Percentiles rank a stretch among this genome's conserved stretches.
Evolutionary conservation across 192 early-diverging fungal genomes (phyloP).

Genomic region (Dissophora ornata): DNA sequence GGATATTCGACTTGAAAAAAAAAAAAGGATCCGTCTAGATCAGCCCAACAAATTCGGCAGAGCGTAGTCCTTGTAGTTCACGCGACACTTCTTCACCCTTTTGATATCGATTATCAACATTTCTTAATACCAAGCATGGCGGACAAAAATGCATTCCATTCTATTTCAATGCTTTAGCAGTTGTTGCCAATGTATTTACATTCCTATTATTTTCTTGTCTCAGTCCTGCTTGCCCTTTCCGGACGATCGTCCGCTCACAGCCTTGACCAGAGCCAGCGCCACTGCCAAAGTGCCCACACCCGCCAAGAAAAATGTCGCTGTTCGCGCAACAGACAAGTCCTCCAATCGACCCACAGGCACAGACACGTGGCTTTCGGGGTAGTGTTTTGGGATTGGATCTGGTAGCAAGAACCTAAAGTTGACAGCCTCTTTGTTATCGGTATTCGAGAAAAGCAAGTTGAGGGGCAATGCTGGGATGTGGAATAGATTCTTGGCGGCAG

Average conservation of each 20-base stretch:
- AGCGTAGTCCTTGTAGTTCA: no score
- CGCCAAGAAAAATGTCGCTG: constrained; percentile 38
- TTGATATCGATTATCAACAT: no score
- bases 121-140: no score
- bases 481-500: constrained; percentile 36
- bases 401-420: constrained; percentile 38
- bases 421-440: constrained; percentile 3
- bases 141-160: no score
- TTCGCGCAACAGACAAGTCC: constrained; percentile 22
- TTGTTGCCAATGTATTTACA: no score
- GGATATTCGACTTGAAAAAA: no score
- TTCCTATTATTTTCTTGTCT: background rate
- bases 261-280: constrained; percentile 17
- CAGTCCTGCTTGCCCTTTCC: constrained; percentile 43
- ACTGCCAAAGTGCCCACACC: constrained; percentile 30
- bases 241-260: constrained; percentile 2
- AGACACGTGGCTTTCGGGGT: constrained; percentile 27
- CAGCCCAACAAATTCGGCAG: no score
- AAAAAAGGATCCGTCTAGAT: no score
- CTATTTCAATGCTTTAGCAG: constrained; percentile 1
- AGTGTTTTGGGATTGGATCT: constrained; percentile 33
- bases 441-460: constrained; percentile 6
- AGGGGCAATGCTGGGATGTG: constrained; percentile 30
- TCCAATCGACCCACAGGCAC: constrained; percentile 48
- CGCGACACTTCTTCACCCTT: no score